Evolutionary conservation across 2,329 filamentous ascomycete genomes (phyloP), one percentile per base, ranked within the genome.

Genomic region (Alternaria ventricosa): DNA sequence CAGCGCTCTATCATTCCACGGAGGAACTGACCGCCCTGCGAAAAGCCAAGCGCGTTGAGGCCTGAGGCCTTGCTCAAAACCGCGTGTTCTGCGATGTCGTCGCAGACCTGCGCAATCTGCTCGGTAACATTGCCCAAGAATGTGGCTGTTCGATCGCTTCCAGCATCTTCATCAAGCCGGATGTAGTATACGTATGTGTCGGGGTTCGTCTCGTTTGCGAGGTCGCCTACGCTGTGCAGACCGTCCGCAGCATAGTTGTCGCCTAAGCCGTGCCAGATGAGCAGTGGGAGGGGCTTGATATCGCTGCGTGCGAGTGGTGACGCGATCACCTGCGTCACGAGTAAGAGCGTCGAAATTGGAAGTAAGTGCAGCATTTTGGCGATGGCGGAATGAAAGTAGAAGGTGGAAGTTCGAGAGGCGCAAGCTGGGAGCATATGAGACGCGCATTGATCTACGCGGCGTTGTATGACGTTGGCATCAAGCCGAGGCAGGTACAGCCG

Each of bases 11-110:
- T 85, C 78, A 97, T 94, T 23, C 87, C 96, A 63, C 96, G 90
- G n/a, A 99, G 87, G 83, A 99, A 97, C 79, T 97, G 93, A 1
- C 96, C 96, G 67, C 96, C 96, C 81, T 99, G 96, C 13, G 92
- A 96, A 84, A 99, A 97, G 27, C 96, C 96, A 36, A 99, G 83
- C 33, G 94, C 95, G 81, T 98, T 96, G 76, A 97, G 86, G 67
- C 91, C 93, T 0, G 92, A 92, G 0, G 92, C 92, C 7, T 90
- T 92, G 60, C 90, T 90, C 15, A 97, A 87, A 78, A 97, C 92
- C 1, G 91, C 90, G 77, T 97, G 88, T 0, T 86, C 77, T 62
- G 91, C 87, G 45, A 98, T 87, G 72, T 90, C 89, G n/a, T 83
- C 84, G 86, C 96, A 98, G 55, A 97, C 93, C 66, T 86, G 78